Base-by-base conservation (phyloP, 257 asterid species). In the Capsicum rhomboideum region DNA sequence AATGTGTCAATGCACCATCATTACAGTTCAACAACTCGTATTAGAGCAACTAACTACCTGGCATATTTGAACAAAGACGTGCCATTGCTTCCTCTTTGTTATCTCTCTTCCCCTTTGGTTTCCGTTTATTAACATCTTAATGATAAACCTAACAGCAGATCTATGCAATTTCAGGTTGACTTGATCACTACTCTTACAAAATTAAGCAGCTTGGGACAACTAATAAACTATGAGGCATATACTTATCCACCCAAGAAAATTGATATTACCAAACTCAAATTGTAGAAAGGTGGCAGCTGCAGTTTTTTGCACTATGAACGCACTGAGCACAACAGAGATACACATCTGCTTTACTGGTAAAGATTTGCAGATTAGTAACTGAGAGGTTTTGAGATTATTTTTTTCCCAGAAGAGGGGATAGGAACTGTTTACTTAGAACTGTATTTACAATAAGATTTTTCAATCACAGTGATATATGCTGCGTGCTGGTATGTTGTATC, bases 171-270 rank as follows among this genome's bases (percentile, higher is more conserved):
- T 42, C 98, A 96, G 98, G 99, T 97, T 46, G 98, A 97, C 79
- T 95, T 94, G 84, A 97, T 94, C 85, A 94, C 97, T 54, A 87
- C 98, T 28, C 83, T 93, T 20, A 92, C 98, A 63, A 93, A 93
- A 88, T 83, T 94, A 90, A 84, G 98, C 87, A 85, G 97, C n/a
- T 81, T 96, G 86, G 98, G 98, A 42, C 98, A 94, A 87, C 86
- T 90, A 72, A 94, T 96, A 91, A 92, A 96, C 84, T 95, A 91
- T 9, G 98, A 97, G 90, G 99, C 98, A 46, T 95, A 97, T 84
- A 79, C 97, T 1, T 93, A 93, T 89, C 96, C 98, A 9, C 90
- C 86, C 67, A 55, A 68, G 50, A 92, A 86, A 85, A 85, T 96
- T 67, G 93, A 94, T 78, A 56, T 96, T 4, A 82, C 87, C 90